Evolutionary conservation across 176 grass and related monocot species (phyloP).

Genomic region (Cenchrus purpureus): DNA sequence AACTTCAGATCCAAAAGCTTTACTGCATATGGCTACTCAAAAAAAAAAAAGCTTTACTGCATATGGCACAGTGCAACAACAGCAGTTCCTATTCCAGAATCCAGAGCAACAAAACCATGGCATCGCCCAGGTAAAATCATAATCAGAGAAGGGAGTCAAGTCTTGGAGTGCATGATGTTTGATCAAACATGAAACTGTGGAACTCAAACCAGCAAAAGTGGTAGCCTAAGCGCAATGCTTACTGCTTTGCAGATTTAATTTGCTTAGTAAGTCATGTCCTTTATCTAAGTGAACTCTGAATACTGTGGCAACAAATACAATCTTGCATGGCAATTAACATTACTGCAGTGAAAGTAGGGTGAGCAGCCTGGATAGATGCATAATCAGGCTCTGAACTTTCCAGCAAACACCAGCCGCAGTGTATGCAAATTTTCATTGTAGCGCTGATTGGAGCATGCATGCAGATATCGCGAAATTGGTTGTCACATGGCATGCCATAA

Average conservation of each 20-base stretch:
- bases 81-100: not conserved
- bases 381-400: not conserved
- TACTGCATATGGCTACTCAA: not conserved
- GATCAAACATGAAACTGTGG: not conserved
- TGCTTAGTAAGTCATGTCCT: no score
- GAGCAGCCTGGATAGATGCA: not conserved
- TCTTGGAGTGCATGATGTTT: not conserved
- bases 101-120: not conserved
- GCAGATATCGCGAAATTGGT: not conserved
- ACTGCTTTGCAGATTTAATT: no score
- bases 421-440: not conserved
- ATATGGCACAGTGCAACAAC: not conserved
- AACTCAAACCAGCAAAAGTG: not conserved
- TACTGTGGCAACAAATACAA: no score
- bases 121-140: not conserved
- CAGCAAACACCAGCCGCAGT: not conserved
- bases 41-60: not conserved
- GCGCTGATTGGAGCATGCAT: conserved; percentile 2
- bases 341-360: not conserved
- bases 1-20: not conserved
- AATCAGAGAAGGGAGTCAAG: not conserved
- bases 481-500: conserved; percentile 33
- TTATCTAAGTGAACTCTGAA: no score
- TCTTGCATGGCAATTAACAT: no score
- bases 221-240: no score